Evolutionary conservation across 164 flowering plant species (phyloP).

Genomic region (Magnolia kwangsiensis): DNA sequence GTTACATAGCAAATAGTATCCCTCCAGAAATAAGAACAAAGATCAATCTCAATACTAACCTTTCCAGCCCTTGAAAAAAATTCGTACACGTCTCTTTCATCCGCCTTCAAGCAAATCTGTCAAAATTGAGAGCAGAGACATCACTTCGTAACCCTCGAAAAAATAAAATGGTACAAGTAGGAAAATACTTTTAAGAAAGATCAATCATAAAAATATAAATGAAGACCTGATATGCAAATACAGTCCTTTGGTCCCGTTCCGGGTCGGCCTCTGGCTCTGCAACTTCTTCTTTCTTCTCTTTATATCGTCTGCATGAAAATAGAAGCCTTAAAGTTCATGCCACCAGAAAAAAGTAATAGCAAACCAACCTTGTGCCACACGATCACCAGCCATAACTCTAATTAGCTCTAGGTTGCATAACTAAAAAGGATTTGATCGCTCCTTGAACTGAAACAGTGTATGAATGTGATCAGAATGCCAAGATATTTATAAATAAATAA

Average conservation of each 20-base stretch:
- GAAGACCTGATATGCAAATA: slow-evolving; percentile 90
- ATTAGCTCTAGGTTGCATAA: background rate
- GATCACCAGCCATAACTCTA: background rate
- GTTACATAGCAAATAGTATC: background rate
- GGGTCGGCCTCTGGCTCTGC: slow-evolving; percentile 89
- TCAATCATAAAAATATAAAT: background rate
- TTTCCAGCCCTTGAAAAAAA: slow-evolving; percentile 96
- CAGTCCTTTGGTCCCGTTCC: slow-evolving; percentile 95
- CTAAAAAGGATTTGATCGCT: background rate
- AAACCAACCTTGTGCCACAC: background rate
- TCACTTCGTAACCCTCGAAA: background rate
- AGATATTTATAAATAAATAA: background rate
- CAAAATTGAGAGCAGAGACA: slow-evolving; percentile 3
- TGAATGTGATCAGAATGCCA: background rate
- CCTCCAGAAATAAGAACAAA: background rate
- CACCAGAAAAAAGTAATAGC: background rate
- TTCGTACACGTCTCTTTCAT: slow-evolving; percentile 88
- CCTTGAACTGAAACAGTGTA: slow-evolving; percentile 2
- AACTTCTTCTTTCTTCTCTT: slow-evolving; percentile 79
- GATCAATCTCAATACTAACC: slow-evolving; percentile 37
- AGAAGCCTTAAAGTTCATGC: slow-evolving; percentile 9
- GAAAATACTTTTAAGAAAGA: background rate
- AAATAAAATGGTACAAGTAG: background rate
- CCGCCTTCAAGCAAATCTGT: slow-evolving; percentile 83
- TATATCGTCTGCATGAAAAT: slow-evolving; percentile 54